phyloP scores from a whole-genome alignment of 2,329 filamentous ascomycete species.

The Aspergillus texensis region DNA sequence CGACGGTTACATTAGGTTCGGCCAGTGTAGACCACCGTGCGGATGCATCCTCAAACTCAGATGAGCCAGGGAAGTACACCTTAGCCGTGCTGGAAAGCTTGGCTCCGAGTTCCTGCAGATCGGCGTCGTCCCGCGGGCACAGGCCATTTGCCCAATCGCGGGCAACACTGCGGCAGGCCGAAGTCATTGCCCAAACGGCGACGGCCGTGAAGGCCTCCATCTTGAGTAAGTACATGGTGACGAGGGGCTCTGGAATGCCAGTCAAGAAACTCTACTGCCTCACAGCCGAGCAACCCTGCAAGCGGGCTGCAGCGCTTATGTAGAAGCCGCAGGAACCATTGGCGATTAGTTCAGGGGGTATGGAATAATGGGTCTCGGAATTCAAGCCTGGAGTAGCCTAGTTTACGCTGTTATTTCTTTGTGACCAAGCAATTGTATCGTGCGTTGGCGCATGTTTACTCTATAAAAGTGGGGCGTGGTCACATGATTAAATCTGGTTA shows the following conservation, averaged over 20 bases:
- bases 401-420: background rate
- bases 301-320: background rate
- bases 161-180: background rate
- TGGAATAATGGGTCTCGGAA: background rate
- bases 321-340: background rate
- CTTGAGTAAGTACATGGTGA: conserved; percentile 11
- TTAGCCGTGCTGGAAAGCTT: conserved; percentile 43
- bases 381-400: background rate
- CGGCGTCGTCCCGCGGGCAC: conserved; percentile 10
- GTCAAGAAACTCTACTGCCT: background rate
- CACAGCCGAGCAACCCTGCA: no score
- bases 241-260: background rate
- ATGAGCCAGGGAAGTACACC: conserved; percentile 47
- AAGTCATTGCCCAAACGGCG: conserved; percentile 27
- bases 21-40: conserved; percentile 52
- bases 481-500: no score
- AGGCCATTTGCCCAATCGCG: background rate
- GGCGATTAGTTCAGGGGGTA: background rate
- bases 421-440: background rate
- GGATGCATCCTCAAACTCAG: conserved; percentile 42
- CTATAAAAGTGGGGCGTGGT: background rate
- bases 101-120: conserved; percentile 21
- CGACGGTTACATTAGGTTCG: conserved; percentile 48
- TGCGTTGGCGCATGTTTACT: background rate
- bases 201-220: conserved; percentile 25